Conservation (phyloP, 208 protist species). For the Wallacemonas sp. region DNA sequence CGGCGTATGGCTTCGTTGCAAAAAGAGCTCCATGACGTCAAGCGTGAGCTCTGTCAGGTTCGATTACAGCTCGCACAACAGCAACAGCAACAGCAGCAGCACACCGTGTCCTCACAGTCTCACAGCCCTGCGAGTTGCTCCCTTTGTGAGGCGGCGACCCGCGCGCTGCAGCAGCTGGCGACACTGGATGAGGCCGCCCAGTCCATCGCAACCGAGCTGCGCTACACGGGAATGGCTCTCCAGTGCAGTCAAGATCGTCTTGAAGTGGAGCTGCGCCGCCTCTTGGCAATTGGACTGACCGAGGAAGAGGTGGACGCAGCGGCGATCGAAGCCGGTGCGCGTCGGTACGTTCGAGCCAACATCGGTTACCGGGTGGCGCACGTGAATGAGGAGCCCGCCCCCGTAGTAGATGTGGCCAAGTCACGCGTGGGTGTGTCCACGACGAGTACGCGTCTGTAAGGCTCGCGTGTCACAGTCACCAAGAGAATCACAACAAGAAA, state of each 20-base stretch:
- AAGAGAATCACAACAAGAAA: too few species aligned
- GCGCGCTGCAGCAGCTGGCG: conserved; percentile 42
- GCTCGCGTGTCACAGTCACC: too few species aligned
- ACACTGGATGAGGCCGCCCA: conserved; percentile 52
- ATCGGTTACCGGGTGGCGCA: conserved; percentile 74
- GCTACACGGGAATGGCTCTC: conserved; percentile 79
- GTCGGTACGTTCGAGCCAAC: conserved; percentile 74
- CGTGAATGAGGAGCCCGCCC: conserved; percentile 34
- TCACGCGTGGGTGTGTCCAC: conserved; percentile 1
- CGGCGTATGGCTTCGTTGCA: background rate
- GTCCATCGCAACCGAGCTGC: conserved; percentile 47
- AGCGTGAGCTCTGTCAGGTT: conserved; percentile 47
- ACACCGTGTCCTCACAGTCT: too few species aligned
- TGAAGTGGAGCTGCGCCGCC: conserved; percentile 71
- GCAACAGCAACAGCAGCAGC: background rate
- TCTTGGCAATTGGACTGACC: conserved; percentile 51
- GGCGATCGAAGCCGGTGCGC: conserved; percentile 69
- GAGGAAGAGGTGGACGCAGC: conserved; percentile 50
- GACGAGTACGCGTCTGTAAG: background rate
- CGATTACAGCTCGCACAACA: conserved; percentile 56
- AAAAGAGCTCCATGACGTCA: conserved; percentile 27
- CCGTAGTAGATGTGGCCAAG: conserved; percentile 17
- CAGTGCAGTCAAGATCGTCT: conserved; percentile 58
- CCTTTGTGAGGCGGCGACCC: background rate
- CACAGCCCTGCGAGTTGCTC: background rate